phyloP scores from a whole-genome alignment of 129 eudicot genomes.

The Escallonia herrerae region DNA sequence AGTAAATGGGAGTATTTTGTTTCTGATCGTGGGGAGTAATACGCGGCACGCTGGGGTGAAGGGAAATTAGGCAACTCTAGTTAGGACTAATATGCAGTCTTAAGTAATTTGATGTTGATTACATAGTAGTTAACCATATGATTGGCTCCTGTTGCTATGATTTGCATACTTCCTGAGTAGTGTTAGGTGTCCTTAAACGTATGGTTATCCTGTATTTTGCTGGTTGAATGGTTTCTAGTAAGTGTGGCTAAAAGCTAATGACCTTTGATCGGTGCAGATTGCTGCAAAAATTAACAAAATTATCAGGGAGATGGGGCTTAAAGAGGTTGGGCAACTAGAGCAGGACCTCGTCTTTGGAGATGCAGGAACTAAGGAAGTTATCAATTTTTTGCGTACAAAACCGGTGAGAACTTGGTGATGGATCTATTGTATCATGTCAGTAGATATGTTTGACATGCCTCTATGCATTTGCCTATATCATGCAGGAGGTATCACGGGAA shows the following conservation, averaged over 20 bases:
- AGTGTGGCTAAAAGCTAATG: neutral
- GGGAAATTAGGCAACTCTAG: too few relatives aligned
- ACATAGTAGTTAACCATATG: too few relatives aligned
- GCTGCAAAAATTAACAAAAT: constrained; percentile 81
- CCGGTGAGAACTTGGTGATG: constrained; percentile 33
- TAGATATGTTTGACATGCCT: neutral
- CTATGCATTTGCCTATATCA: constrained; percentile 7
- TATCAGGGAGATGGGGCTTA: constrained; percentile 69
- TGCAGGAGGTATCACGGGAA: constrained; percentile 82
- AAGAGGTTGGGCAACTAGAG: constrained; percentile 90
- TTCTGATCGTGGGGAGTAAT: too few relatives aligned
- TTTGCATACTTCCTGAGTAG: too few relatives aligned
- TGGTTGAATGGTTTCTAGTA: neutral
- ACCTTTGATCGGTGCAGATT: constrained; percentile 43
- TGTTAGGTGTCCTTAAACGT: too few relatives aligned
- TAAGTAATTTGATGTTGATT: too few relatives aligned
- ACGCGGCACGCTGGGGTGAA: too few relatives aligned
- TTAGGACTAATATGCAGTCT: too few relatives aligned
- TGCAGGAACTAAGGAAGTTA: constrained; percentile 92
- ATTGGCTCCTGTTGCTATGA: too few relatives aligned
- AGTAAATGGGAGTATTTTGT: too few relatives aligned
- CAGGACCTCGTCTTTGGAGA: constrained; percentile 98
- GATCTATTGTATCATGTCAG: neutral
- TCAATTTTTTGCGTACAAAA: constrained; percentile 61
- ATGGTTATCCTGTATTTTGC: too few relatives aligned